These are phyloP conservation scores for Parathielavia hyrcaniae DNA, from an alignment of 495 filamentous ascomycete genomes.

Conservation along the genomic window DNA sequence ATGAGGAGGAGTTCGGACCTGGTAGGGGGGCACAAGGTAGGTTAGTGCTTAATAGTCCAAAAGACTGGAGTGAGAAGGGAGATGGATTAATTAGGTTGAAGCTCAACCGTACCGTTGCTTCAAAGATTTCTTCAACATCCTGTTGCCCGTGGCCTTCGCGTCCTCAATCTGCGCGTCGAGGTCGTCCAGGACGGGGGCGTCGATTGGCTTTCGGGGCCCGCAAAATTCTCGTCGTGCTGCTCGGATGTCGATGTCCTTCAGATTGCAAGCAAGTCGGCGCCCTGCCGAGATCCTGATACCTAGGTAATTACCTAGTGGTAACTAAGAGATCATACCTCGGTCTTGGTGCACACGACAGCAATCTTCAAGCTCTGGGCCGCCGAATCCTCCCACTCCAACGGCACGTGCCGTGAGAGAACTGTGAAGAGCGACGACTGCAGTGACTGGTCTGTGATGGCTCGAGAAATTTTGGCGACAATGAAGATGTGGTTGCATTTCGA, in stretches of 20 bases:
- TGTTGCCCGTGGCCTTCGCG: not conserved
- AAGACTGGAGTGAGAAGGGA: not conserved
- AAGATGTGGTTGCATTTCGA: conserved; percentile 3
- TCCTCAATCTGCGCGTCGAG: not conserved
- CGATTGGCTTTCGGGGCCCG: not conserved
- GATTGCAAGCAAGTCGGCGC: not conserved
- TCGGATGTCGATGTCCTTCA: not conserved
- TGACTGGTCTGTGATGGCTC: not conserved
- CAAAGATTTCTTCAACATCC: not conserved
- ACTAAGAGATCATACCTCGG: not conserved
- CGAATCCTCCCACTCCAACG: conserved; percentile 1
- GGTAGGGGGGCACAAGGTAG: not conserved
- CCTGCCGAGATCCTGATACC: not conserved
- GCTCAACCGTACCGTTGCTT: not conserved
- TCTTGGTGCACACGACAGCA: not conserved
- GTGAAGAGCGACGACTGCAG: conserved; percentile 2
- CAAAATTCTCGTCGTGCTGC: not conserved
- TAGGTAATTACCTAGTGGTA: too few species aligned
- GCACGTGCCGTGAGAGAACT: not conserved
- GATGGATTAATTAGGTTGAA: too few species aligned
- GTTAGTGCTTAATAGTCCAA: not conserved
- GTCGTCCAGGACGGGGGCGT: not conserved
- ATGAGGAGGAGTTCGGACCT: not conserved
- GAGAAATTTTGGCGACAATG: not conserved
- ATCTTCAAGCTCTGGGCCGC: not conserved